phyloP scores from a whole-genome alignment of 2,329 filamentous ascomycete species.

The Tothia fuscella region DNA sequence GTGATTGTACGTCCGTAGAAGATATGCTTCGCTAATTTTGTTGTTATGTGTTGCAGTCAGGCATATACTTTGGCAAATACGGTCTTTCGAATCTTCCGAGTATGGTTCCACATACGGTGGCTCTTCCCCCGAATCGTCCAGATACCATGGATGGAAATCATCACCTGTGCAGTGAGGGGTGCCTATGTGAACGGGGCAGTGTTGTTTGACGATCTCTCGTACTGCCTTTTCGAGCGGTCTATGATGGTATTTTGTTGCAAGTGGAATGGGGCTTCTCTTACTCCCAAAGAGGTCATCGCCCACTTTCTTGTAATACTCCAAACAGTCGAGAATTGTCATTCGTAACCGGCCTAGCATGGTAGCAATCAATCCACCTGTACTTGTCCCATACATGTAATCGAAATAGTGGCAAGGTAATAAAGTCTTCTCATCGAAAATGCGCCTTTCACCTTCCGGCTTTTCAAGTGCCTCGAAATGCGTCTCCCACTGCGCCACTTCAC shows the following conservation, averaged over 20 bases:
- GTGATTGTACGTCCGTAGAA: slow-evolving; percentile 37
- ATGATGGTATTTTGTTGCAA: slow-evolving; percentile 38
- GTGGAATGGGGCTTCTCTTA: slow-evolving; percentile 30
- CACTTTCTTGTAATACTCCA: slow-evolving; percentile 35
- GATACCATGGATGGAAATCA: slow-evolving; percentile 33
- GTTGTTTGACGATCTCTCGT: slow-evolving; percentile 30
- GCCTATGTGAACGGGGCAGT: slow-evolving; percentile 29
- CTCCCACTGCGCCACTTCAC: slow-evolving; percentile 34
- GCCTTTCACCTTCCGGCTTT: slow-evolving; percentile 20
- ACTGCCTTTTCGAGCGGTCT: slow-evolving; percentile 37
- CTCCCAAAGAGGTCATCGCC: slow-evolving; percentile 37
- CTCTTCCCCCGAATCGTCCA: slow-evolving; percentile 13
- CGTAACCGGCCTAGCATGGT: slow-evolving; percentile 38
- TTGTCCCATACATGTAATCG: slow-evolving; percentile 42
- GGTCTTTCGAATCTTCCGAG: slow-evolving; percentile 2
- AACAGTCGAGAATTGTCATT: slow-evolving; percentile 36
- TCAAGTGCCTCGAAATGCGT: slow-evolving; percentile 25
- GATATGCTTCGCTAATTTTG: slow-evolving; percentile 35
- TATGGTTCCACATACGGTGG: neutral
- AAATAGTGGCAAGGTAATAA: slow-evolving; percentile 41
- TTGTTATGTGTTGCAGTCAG: slow-evolving; percentile 37
- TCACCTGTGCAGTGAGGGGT: slow-evolving; percentile 29
- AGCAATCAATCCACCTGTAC: slow-evolving; percentile 39
- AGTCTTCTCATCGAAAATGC: slow-evolving; percentile 28
- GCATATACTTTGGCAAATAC: slow-evolving; percentile 26